These are phyloP conservation scores for Pezizomycotina sp. DNA, from an alignment of 2,329 filamentous ascomycete genomes.

Conservation along the genomic window DNA sequence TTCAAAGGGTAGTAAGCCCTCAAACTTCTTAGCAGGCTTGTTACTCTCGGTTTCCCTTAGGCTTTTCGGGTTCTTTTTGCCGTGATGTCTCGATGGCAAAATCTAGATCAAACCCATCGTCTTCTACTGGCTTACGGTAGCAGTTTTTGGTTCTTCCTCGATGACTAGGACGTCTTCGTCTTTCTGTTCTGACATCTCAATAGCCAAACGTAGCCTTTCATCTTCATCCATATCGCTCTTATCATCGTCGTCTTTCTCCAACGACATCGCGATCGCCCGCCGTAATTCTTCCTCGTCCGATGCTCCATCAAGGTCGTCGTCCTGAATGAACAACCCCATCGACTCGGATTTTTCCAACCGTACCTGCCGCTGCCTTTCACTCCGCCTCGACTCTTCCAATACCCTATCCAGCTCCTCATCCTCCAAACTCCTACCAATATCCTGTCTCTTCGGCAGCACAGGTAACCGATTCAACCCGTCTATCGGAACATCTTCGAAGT, in stretches of 20 bases:
- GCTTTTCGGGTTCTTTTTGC: constrained; percentile 21
- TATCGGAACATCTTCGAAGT: constrained; percentile 86
- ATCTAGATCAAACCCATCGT: constrained; percentile 24
- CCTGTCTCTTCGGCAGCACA: constrained; percentile 18
- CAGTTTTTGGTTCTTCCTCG: constrained; percentile 4
- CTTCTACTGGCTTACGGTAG: no score
- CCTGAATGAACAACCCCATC: constrained; percentile 18
- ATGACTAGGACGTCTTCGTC: constrained; percentile 9
- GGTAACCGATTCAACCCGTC: constrained; percentile 75
- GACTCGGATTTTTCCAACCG: constrained; percentile 20
- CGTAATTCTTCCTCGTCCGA: constrained; percentile 38
- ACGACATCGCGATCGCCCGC: constrained; percentile 30
- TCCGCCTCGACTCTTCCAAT: constrained; percentile 35
- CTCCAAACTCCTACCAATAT: constrained; percentile 31
- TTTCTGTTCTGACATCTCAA: constrained; percentile 12
- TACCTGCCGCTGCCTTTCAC: constrained; percentile 19
- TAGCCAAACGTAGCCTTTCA: constrained; percentile 26
- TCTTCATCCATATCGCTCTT: constrained; percentile 38
- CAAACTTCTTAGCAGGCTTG: constrained; percentile 48
- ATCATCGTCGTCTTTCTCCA: constrained; percentile 38
- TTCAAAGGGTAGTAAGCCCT: constrained; percentile 31
- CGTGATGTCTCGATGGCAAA: constrained; percentile 29
- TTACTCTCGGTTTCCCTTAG: constrained; percentile 30
- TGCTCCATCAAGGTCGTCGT: constrained; percentile 23
- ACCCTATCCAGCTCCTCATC: constrained; percentile 40